Base-by-base conservation (phyloP, 192 early-diverging fungal genomes). In the Umbelopsis sp. region DNA sequence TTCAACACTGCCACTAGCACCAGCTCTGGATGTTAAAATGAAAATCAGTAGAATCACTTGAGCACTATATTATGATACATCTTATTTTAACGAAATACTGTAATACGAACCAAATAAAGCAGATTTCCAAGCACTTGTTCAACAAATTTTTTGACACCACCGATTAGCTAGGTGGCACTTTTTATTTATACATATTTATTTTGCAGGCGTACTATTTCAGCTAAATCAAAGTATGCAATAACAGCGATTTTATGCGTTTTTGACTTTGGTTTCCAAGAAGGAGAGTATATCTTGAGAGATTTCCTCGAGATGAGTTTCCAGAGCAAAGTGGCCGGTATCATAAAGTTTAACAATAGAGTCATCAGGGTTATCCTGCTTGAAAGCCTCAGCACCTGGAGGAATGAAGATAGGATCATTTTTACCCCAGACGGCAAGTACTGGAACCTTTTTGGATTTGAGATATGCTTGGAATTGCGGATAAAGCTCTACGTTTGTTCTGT, bases 401-500 rank as follows among this genome's bases (percentile, higher is more conserved):
- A 66, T 66, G 25, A 66, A 66, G 65, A 66, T 47, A 1, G 20
- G 15, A 23, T 66, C 65, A 66, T 48, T 48, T 21, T 66, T 48
- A 13, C 65, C 65, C 65, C 65, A 66, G 1, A 66, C 25, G 8
- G 65, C 65, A 11, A 66, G 44, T 8, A 66, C 45, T 8, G 45
- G 65, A 21, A 48, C 11, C 44, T 66, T 46, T 3, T 46, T 66
- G 3, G 41, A 35, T n/a, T 27, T 21, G 2, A 66, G 4, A 25
- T 66, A 66, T 18, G n/a, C 45, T 9, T 66, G 65, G 13, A 66
- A 66, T 66, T 66, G 45, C 4, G 65, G 65, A 46, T 66, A 66
- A 8, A 66, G 65, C 15, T 20, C 46, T 12, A 66, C 45, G 47
- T 69, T 69, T 20, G 49, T 50, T 69, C 37, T 49, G 35, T 69